Conservation (phyloP, 2,329 filamentous ascomycete species). For the Pseudogymnoascus sp. region DNA sequence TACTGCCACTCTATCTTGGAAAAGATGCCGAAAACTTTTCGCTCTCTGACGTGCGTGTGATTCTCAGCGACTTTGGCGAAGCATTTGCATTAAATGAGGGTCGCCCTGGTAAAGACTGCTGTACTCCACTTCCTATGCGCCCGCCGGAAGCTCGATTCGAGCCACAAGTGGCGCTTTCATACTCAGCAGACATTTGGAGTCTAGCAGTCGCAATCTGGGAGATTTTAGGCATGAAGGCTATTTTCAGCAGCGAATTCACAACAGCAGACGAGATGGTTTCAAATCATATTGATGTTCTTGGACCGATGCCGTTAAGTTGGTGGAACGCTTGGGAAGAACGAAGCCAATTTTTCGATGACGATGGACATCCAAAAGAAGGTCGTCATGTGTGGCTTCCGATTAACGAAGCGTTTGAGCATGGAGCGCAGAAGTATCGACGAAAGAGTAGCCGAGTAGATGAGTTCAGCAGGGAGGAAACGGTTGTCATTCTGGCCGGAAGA, state of each 20-base stretch:
- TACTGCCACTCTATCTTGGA: slow-evolving; percentile 12
- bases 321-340: neutral
- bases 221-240: slow-evolving; percentile 19
- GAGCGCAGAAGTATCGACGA: neutral
- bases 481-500: neutral
- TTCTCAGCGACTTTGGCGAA: slow-evolving; percentile 31
- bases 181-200: slow-evolving; percentile 20
- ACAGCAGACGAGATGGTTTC: slow-evolving; percentile 18
- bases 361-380: neutral
- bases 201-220: slow-evolving; percentile 20
- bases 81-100: slow-evolving; percentile 22
- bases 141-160: neutral
- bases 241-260: slow-evolving; percentile 18
- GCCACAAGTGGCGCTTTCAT: slow-evolving; percentile 11
- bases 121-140: neutral
- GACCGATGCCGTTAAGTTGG: neutral
- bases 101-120: neutral
- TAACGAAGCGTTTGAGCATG: neutral
- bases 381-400: neutral
- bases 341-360: neutral
- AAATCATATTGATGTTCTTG: slow-evolving; percentile 21
- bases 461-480: neutral
- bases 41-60: slow-evolving; percentile 23
- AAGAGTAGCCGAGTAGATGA: neutral
- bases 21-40: slow-evolving; percentile 25